phyloP scores from a whole-genome alignment of 2,329 filamentous ascomycete genomes.

The Zalaria sp. region DNA sequence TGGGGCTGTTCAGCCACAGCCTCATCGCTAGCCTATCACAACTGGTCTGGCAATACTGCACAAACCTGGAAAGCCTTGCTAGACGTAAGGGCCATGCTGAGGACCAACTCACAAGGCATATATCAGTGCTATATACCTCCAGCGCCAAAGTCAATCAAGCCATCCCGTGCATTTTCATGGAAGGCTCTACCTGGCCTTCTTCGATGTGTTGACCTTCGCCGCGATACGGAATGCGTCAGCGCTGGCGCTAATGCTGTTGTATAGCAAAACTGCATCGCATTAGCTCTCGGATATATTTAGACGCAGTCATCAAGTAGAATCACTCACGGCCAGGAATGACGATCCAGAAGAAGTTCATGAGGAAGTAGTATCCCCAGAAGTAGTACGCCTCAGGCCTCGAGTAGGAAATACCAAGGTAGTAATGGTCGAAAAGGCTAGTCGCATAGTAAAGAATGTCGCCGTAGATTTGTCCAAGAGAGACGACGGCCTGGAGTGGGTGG shows the following conservation, averaged over 20 bases:
- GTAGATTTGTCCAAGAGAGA: slow-evolving; percentile 50
- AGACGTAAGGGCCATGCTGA: neutral
- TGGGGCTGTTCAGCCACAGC: no score
- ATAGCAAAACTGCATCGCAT: slow-evolving; percentile 17
- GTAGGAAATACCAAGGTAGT: slow-evolving; percentile 38
- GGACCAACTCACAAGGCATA: no score
- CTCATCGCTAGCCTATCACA: no score
- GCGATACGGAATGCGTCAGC: slow-evolving; percentile 22
- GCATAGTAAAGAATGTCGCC: slow-evolving; percentile 51
- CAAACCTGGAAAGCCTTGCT: neutral
- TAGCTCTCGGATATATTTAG: no score
- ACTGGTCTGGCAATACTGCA: neutral
- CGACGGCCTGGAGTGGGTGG: slow-evolving; percentile 44
- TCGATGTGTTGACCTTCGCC: slow-evolving; percentile 13
- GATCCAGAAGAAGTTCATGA: slow-evolving; percentile 56
- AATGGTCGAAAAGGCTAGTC: slow-evolving; percentile 47
- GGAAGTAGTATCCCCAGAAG: slow-evolving; percentile 52
- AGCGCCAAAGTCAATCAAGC: no score
- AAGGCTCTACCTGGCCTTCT: slow-evolving; percentile 6
- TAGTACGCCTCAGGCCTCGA: slow-evolving; percentile 49
- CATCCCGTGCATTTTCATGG: no score
- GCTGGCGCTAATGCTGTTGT: slow-evolving; percentile 21
- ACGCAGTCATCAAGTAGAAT: no score
- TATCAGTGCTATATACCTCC: no score
- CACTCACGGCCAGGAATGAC: slow-evolving; percentile 42